Evolutionary conservation across 2,329 filamentous ascomycete species (phyloP), one percentile per base, ranked within the genome.

Genomic region (Parascedosporium putredinis): DNA sequence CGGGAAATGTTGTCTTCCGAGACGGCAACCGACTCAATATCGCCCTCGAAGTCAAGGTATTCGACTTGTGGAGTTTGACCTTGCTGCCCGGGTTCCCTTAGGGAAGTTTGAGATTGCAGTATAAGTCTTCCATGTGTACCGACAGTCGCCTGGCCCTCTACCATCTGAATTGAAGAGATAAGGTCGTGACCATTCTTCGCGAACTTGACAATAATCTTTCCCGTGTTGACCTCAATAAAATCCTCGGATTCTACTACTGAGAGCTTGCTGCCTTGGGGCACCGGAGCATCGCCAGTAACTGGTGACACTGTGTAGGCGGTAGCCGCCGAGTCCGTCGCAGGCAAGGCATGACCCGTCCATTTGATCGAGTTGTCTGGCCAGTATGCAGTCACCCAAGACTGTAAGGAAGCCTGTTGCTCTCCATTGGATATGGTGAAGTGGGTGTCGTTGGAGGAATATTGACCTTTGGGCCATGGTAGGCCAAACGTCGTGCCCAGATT

Each of bases 301-400:
- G 57, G 59, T 20, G 50, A 57, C 49, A 63, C 51, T 0, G 62
- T 70, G 56, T 77, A 78, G 16, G 66, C 64, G 2, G 69, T 65
- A 3, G 64, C 58, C 2, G 68, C 58, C 0, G 55, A 56, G 2
- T 70, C 67, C 0, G 67, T 68, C 4, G 64, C 69, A 10, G 68
- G 60, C 40, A 81, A 63, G 0, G 78, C 76, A 56, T 81, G 78
- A 1, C 69, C 77, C 2, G 74, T 78, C 78, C 78, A 82, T 57
- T 81, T 81, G 49, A 80, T 66, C 0, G 78, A 79, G 23, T 73
- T 75, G 60, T 82, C 78, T 1, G 71, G 68, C 78, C 78, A 82
- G 58, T 75, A 78, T 0, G 72, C 76, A 1, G 73, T 80, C 3
- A 70, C 64, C 77, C 78, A 81, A 0, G 76, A 76, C 52, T 80